Conservation (phyloP, 1,284 basidiomycete species). For the Laetiporus sulphureus region DNA sequence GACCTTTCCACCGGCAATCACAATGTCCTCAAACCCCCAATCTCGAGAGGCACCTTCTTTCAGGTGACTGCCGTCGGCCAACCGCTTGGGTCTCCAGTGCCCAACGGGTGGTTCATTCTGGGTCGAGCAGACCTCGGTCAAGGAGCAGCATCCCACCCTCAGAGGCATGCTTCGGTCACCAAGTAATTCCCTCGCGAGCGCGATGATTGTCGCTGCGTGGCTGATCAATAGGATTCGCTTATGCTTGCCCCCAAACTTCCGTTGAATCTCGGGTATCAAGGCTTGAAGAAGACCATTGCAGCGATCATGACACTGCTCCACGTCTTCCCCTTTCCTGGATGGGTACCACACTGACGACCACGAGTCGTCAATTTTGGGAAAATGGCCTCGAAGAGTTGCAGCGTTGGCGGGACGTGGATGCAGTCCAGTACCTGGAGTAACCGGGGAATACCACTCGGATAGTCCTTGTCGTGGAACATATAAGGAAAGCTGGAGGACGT, state of each 20-base stretch:
- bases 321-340: conserved; percentile 64
- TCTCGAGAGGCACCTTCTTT: conserved; percentile 57
- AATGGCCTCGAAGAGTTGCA: conserved; percentile 40
- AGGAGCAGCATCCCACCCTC: conserved; percentile 63
- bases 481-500: background rate
- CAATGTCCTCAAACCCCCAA: conserved; percentile 76
- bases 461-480: conserved; percentile 42
- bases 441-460: conserved; percentile 82
- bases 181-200: conserved; percentile 56
- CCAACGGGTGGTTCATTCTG: conserved; percentile 26
- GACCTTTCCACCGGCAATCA: conserved; percentile 44
- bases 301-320: conserved; percentile 59
- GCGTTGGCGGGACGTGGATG: conserved; percentile 64
- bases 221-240: conserved; percentile 59
- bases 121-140: conserved; percentile 44
- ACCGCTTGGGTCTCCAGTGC: conserved; percentile 37
- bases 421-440: conserved; percentile 56
- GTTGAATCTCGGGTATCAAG: conserved; percentile 46
- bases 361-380: conserved; percentile 52
- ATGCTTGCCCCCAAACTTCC: conserved; percentile 34
- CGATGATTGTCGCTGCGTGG: conserved; percentile 77
- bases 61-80: conserved; percentile 56
- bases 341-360: conserved; percentile 67
- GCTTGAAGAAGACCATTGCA: conserved; percentile 43
- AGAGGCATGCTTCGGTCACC: conserved; percentile 45